A percentile compares a stretch with the other conserved stretches of the same genome.
Evolutionary conservation across 352 stramenopile genomes (phyloP).

Genomic region (Phytophthora pistaciae): DNA sequence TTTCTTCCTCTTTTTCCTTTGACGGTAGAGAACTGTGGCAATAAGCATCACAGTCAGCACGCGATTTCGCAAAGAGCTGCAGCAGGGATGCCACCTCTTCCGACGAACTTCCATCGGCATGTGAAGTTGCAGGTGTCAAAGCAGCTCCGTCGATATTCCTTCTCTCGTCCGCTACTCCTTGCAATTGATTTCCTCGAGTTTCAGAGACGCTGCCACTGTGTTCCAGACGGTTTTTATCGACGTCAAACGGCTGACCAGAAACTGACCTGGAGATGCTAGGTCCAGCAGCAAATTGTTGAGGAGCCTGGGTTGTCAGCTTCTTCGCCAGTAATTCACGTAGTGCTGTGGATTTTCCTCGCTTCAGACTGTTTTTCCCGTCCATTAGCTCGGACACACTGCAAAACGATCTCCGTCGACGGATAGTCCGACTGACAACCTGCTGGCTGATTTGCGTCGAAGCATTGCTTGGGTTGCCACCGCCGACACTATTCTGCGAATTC

Average conservation of each 20-base stretch:
- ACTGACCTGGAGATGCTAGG: constrained; percentile 26
- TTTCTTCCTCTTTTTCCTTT: constrained; percentile 82
- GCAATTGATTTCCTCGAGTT: constrained; percentile 20
- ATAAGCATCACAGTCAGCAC: constrained; percentile 75
- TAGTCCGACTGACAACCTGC: constrained; percentile 41
- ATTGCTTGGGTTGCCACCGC: constrained; percentile 32
- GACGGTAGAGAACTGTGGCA: constrained; percentile 68
- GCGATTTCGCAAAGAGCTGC: constrained; percentile 73
- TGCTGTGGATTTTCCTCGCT: constrained; percentile 49
- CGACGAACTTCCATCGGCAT: constrained; percentile 24
- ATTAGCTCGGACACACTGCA: constrained; percentile 70
- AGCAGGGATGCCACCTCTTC: constrained; percentile 71
- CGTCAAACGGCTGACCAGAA: constrained; percentile 39
- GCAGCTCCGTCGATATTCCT: constrained; percentile 21
- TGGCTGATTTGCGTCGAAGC: constrained; percentile 30
- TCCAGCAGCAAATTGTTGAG: constrained; percentile 11
- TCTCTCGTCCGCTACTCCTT: constrained; percentile 19
- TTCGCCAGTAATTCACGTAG: constrained; percentile 72
- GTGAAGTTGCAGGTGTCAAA: constrained; percentile 2
- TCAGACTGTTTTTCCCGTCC: constrained; percentile 40
- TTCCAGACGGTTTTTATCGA: constrained; percentile 25
- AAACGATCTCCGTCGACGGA: constrained; percentile 78
- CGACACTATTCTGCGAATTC: constrained; percentile 34
- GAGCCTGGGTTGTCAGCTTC: constrained; percentile 42
- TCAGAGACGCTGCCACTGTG: constrained; percentile 17